Evolutionary conservation across 441 rosid species (phyloP).

Genomic region (Breynia disticha): DNA sequence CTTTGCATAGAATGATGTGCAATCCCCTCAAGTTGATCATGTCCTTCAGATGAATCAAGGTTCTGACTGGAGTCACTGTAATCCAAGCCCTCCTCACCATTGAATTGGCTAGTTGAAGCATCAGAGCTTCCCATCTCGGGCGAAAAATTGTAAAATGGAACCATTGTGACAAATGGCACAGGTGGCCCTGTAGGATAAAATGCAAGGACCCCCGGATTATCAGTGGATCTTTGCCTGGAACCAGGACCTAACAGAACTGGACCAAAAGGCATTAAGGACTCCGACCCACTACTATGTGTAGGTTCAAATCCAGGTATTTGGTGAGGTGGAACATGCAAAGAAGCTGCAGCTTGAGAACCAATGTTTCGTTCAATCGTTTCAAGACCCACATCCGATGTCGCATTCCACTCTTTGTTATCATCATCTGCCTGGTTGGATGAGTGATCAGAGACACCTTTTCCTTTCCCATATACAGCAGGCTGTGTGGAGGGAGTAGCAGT

Average conservation of each 20-base stretch:
- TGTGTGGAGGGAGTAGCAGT: slow-evolving; percentile 31
- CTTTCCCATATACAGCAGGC: slow-evolving; percentile 44
- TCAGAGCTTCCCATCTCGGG: slow-evolving; percentile 43
- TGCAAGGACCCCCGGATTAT: slow-evolving; percentile 49
- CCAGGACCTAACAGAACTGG: slow-evolving; percentile 62
- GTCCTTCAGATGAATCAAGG: slow-evolving; percentile 43
- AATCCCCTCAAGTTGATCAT: slow-evolving; percentile 47
- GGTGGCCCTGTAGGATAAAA: slow-evolving; percentile 86
- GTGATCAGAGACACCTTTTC: slow-evolving; percentile 53
- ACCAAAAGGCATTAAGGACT: slow-evolving; percentile 47
- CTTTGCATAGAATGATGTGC: slow-evolving; percentile 33
- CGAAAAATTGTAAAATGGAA: slow-evolving; percentile 44
- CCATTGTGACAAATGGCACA: slow-evolving; percentile 64
- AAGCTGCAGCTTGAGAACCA: slow-evolving; percentile 39
- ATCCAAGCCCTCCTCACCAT: slow-evolving; percentile 48
- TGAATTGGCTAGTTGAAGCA: slow-evolving; percentile 42
- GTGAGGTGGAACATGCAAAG: slow-evolving; percentile 50
- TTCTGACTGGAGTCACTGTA: slow-evolving; percentile 47
- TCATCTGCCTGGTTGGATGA: slow-evolving; percentile 56
- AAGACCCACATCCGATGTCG: slow-evolving; percentile 20
- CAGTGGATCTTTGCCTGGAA: slow-evolving; percentile 49
- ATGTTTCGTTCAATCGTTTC: slow-evolving; percentile 46
- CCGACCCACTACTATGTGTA: slow-evolving; percentile 63
- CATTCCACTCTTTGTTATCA: slow-evolving; percentile 55
- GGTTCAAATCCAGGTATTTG: slow-evolving; percentile 54